phyloP scores from a whole-genome alignment of 305 asterid species.

The Fraxinus albicans region DNA sequence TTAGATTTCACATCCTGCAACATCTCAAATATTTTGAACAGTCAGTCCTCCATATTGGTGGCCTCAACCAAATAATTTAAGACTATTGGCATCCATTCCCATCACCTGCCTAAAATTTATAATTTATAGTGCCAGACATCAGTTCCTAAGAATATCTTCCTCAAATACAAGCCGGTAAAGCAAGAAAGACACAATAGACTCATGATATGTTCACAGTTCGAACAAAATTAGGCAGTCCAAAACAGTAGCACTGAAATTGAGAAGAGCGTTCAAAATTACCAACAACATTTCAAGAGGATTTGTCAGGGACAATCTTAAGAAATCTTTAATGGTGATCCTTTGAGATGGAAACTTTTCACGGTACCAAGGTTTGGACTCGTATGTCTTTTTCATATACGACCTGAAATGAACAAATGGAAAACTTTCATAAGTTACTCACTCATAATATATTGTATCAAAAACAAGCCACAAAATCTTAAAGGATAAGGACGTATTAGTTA shows the following conservation, averaged over 20 bases:
- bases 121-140: slow-evolving; percentile 12
- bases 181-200: background rate
- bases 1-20: slow-evolving; percentile 63
- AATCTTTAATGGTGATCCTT: slow-evolving; percentile 55
- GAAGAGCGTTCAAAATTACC: slow-evolving; percentile 41
- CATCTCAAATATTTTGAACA: slow-evolving; percentile 22
- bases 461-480: background rate
- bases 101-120: background rate
- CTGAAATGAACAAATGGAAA: slow-evolving; percentile 40
- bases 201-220: background rate
- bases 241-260: slow-evolving; percentile 2
- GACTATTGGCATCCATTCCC: slow-evolving; percentile 8
- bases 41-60: background rate
- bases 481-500: background rate
- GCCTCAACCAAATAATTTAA: background rate
- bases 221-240: background rate
- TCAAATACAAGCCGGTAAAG: background rate
- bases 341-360: slow-evolving; percentile 39
- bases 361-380: slow-evolving; percentile 54
- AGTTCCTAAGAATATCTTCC: background rate
- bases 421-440: slow-evolving; percentile 3
- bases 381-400: slow-evolving; percentile 58
- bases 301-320: slow-evolving; percentile 54
- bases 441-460: slow-evolving; percentile 10
- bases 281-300: slow-evolving; percentile 54